Evolutionary conservation across 2,329 filamentous ascomycete genomes (phyloP).

Genomic region (Phaeoacremonium minimum): DNA sequence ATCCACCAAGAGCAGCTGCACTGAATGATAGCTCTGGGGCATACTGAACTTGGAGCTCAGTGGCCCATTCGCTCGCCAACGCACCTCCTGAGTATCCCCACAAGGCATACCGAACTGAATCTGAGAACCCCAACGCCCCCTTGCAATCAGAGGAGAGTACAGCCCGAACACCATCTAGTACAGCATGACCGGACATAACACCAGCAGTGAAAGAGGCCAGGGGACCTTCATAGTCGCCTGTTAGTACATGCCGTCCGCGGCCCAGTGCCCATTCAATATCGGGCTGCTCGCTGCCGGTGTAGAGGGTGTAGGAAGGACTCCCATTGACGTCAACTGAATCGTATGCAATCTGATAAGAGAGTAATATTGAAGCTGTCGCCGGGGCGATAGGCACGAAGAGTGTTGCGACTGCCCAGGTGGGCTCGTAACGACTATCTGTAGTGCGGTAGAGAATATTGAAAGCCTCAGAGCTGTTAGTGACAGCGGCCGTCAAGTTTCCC

Average conservation of each 20-base stretch:
- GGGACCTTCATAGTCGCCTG: constrained; percentile 40
- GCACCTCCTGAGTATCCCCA: constrained; percentile 53
- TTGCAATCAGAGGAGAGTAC: constrained; percentile 21
- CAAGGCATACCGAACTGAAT: constrained; percentile 29
- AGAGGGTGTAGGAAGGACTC: constrained; percentile 29
- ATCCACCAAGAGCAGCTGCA: constrained; percentile 40
- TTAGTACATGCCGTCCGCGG: constrained; percentile 36
- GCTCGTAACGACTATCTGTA: constrained; percentile 21
- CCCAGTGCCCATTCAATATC: constrained; percentile 28
- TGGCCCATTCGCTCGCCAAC: constrained; percentile 43
- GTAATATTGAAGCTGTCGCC: constrained; percentile 20
- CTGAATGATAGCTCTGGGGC: constrained; percentile 40
- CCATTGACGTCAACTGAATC: constrained; percentile 31
- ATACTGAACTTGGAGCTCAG: constrained; percentile 41
- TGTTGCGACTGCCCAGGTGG: constrained; percentile 29
- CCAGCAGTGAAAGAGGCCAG: constrained; percentile 36
- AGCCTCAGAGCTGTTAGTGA: constrained; percentile 10
- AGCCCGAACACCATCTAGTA: constrained; percentile 36
- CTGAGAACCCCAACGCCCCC: constrained; percentile 20
- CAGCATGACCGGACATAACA: constrained; percentile 34
- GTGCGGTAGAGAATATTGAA: constrained; percentile 30
- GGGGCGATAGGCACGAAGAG: constrained; percentile 19
- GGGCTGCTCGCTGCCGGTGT: constrained; percentile 17
- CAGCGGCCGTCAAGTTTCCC: no score
- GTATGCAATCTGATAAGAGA: constrained; percentile 36